A percentile compares a stretch with the other conserved stretches of the same genome.
Evolutionary conservation across 192 early-diverging fungal genomes (phyloP).

Genomic region (Mortierella antarctica): DNA sequence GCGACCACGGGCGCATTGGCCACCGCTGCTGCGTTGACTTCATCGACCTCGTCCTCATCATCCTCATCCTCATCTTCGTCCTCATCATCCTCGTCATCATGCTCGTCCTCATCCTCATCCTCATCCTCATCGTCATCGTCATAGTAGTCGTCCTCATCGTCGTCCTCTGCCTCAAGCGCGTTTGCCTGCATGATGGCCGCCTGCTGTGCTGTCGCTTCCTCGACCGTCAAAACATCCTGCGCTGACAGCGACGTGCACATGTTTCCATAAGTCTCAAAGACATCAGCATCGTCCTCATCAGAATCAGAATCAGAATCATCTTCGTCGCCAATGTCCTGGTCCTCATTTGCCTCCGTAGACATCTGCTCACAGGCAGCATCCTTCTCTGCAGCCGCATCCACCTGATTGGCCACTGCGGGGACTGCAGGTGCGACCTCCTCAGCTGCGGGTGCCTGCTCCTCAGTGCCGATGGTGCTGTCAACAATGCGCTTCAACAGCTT

Average conservation of each 20-base stretch:
- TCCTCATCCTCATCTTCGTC: conserved; percentile 7
- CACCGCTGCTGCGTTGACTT: neutral
- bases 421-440: neutral
- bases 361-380: neutral
- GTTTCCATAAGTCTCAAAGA: neutral
- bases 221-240: neutral
- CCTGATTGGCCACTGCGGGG: neutral
- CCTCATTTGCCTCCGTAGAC: neutral
- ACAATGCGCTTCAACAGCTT: conserved; percentile 15
- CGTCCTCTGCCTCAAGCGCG: neutral
- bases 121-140: neutral
- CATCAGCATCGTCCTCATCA: conserved; percentile 1
- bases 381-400: neutral
- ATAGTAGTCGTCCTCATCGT: neutral
- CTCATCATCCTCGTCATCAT: neutral
- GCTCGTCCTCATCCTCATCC: neutral
- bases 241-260: neutral
- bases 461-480: conserved; percentile 11
- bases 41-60: conserved; percentile 6
- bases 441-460: neutral
- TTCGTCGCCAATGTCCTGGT: neutral
- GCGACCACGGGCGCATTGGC: neutral
- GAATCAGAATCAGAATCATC: neutral
- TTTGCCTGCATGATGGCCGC: neutral
- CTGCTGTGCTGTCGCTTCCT: neutral